A percentile compares a stretch with the other conserved stretches of the same genome.
Evolutionary conservation across 345 rosid genomes (phyloP).

Genomic region (Alliaria petiolata): DNA sequence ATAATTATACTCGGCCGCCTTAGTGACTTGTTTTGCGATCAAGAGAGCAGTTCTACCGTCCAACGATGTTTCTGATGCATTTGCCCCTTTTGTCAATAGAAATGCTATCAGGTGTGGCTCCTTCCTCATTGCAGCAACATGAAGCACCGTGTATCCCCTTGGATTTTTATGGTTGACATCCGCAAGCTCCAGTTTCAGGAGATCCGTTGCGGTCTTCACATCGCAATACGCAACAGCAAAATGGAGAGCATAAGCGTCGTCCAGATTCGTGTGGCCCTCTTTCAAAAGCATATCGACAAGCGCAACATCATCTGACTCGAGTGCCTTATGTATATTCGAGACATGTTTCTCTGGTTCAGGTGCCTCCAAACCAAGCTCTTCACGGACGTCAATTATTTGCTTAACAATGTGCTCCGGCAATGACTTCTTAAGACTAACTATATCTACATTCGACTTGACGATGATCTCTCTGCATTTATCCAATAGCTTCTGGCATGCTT

Average conservation of each 20-base stretch:
- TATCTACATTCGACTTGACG: conserved; percentile 57
- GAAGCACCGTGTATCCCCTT: conserved; percentile 79
- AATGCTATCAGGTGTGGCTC: conserved; percentile 67
- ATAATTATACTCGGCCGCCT: conserved; percentile 50
- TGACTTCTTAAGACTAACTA: conserved; percentile 56
- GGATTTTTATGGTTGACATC: conserved; percentile 60
- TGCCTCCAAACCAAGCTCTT: conserved; percentile 33
- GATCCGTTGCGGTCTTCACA: conserved; percentile 60
- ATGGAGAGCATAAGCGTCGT: conserved; percentile 73
- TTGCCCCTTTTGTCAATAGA: conserved; percentile 68
- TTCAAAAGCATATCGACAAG: conserved; percentile 58
- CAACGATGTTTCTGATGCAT: conserved; percentile 45
- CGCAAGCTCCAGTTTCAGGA: conserved; percentile 59
- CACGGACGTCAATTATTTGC: conserved; percentile 42
- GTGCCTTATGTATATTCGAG: conserved; percentile 63
- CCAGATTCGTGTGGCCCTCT: conserved; percentile 62
- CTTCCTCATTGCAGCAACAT: conserved; percentile 75
- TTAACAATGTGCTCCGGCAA: conserved; percentile 48
- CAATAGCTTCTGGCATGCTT: conserved; percentile 44
- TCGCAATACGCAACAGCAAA: conserved; percentile 82
- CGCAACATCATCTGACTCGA: conserved; percentile 74
- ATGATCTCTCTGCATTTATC: conserved; percentile 49
- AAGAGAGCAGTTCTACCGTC: conserved; percentile 82
- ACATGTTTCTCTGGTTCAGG: conserved; percentile 51
- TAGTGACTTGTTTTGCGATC: conserved; percentile 64